A percentile compares a stretch with the other conserved stretches of the same genome.
phyloP scores from a whole-genome alignment of 805 yeast species.

The Spathaspora boniae region DNA sequence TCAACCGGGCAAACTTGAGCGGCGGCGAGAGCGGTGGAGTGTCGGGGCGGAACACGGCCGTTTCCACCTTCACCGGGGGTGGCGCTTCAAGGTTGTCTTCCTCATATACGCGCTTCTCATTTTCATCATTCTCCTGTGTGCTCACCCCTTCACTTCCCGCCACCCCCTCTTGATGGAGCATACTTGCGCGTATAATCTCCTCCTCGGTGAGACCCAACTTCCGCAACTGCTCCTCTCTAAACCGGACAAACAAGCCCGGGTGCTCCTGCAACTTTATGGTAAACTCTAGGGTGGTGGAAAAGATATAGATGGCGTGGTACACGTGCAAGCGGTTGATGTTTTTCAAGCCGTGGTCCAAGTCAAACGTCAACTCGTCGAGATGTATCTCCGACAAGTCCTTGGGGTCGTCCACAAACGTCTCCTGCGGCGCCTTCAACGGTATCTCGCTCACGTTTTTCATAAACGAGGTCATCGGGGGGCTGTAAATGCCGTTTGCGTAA shows the following conservation, averaged over 20 bases:
- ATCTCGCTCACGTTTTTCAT: conserved; percentile 20
- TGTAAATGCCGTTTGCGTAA: neutral
- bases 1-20: conserved; percentile 15
- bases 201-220: conserved; percentile 9
- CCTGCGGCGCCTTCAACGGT: conserved; percentile 34
- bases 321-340: conserved; percentile 32
- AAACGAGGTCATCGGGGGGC: conserved; percentile 1
- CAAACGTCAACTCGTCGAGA: conserved; percentile 32
- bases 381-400: conserved; percentile 28
- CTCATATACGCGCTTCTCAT: no score
- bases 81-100: no score
- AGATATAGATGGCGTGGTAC: conserved; percentile 31
- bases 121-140: neutral
- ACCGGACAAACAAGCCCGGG: conserved; percentile 19
- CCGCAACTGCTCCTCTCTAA: conserved; percentile 24
- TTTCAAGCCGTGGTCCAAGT: conserved; percentile 26
- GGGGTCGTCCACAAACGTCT: conserved; percentile 43
- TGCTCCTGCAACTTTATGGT: conserved; percentile 28
- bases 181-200: no score
- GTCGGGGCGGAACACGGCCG: conserved; percentile 4
- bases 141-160: neutral
- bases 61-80: no score
- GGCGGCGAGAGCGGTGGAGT: conserved; percentile 25
- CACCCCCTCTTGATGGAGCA: no score
- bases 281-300: conserved; percentile 27